phyloP scores from a whole-genome alignment of 2,329 filamentous ascomycete genomes.

The Penicillium freii region DNA sequence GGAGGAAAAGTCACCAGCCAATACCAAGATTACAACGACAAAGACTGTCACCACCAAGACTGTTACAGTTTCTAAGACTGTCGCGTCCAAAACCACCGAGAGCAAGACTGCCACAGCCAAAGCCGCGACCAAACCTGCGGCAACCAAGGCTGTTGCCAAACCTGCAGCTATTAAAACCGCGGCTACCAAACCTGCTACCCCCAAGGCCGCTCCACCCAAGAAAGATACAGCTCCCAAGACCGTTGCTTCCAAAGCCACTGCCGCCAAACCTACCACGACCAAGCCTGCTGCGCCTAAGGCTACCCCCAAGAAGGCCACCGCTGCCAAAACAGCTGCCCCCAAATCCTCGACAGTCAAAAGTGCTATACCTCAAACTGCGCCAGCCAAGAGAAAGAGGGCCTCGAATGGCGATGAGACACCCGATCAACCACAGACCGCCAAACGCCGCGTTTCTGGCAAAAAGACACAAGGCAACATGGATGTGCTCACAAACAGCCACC shows the following conservation, averaged over 20 bases:
- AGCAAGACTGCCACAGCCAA: neutral
- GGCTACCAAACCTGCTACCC: neutral
- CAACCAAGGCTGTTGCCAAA: neutral
- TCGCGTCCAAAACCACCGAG: neutral
- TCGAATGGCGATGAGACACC: neutral
- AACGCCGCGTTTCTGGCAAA: neutral
- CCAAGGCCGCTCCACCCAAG: neutral
- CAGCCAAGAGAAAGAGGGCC: neutral
- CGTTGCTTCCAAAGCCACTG: neutral
- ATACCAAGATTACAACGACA: neutral
- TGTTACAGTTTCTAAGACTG: neutral
- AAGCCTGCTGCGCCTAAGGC: neutral
- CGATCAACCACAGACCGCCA: neutral
- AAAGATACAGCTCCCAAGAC: neutral
- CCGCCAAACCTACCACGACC: neutral
- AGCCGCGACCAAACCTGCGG: neutral
- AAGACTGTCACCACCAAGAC: conserved; percentile 1
- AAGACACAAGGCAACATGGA: neutral
- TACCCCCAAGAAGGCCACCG: neutral
- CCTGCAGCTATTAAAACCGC: neutral
- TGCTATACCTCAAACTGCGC: too few relatives aligned
- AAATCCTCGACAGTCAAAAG: too few relatives aligned
- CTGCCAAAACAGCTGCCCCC: neutral
- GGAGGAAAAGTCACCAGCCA: neutral
- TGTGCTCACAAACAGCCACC: too few relatives aligned